Evolutionary conservation across 2,329 filamentous ascomycete genomes (phyloP).

Genomic region (Fusarium pseudonygamai): DNA sequence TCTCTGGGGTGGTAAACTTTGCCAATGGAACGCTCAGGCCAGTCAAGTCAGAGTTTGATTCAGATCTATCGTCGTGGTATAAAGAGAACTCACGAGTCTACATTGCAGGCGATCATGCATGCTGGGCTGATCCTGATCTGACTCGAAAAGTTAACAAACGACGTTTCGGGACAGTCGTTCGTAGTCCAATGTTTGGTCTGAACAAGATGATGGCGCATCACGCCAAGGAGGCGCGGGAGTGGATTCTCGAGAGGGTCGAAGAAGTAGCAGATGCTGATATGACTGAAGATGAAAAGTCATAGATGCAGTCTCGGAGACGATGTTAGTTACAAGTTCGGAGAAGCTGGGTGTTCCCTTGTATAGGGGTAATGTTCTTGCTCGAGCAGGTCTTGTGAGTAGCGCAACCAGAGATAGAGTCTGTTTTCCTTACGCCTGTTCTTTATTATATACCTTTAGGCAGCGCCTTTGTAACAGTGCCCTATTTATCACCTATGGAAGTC

Average conservation of each 20-base stretch:
- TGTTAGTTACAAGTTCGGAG: not conserved
- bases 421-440: slow-evolving; percentile 6
- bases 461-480: not conserved
- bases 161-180: slow-evolving; percentile 67
- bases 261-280: slow-evolving; percentile 53
- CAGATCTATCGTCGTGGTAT: slow-evolving; percentile 83
- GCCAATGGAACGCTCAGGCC: slow-evolving; percentile 80
- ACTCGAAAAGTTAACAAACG: slow-evolving; percentile 67
- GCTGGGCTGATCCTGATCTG: slow-evolving; percentile 74
- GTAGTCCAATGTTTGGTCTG: slow-evolving; percentile 59
- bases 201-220: slow-evolving; percentile 67
- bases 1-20: slow-evolving; percentile 82
- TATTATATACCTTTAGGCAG: slow-evolving; percentile 10
- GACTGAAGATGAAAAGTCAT: slow-evolving; percentile 59
- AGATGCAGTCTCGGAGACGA: not conserved
- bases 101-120: slow-evolving; percentile 77
- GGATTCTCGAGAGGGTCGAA: slow-evolving; percentile 57
- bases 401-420: not conserved
- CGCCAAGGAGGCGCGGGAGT: slow-evolving; percentile 60
- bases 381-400: not conserved
- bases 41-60: slow-evolving; percentile 80
- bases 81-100: slow-evolving; percentile 82
- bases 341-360: not conserved
- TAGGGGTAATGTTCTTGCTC: not conserved
- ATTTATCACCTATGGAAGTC: not conserved